Evolutionary conservation across 164 flowering plant species (phyloP).

Genomic region (Platanus orientalis): DNA sequence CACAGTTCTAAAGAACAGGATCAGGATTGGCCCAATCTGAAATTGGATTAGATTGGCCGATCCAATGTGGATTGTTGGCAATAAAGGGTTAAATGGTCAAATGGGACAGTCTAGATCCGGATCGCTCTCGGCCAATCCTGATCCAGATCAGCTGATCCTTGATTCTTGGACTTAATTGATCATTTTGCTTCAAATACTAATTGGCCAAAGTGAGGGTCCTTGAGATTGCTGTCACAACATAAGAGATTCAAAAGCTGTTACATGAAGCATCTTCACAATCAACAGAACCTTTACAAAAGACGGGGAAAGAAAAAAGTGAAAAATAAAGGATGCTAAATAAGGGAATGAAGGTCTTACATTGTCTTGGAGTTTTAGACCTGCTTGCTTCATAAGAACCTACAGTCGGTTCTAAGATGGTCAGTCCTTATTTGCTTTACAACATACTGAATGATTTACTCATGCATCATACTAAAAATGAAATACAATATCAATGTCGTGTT

Average conservation of each 20-base stretch:
- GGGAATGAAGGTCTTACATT: slow-evolving; percentile 39
- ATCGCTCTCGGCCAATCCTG: too few relatives aligned
- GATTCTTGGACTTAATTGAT: too few relatives aligned
- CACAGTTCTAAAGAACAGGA: background rate
- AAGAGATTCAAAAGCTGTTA: background rate
- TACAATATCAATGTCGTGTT: background rate
- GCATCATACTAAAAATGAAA: background rate
- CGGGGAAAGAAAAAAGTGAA: background rate
- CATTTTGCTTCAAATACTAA: too few relatives aligned
- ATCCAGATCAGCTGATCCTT: too few relatives aligned
- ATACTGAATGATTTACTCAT: background rate
- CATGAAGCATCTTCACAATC: background rate
- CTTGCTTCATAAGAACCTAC: slow-evolving; percentile 90
- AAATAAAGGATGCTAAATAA: slow-evolving; percentile 2
- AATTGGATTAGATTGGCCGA: too few relatives aligned
- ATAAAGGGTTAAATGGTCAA: too few relatives aligned
- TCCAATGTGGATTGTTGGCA: too few relatives aligned
- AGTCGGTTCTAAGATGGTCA: slow-evolving; percentile 9
- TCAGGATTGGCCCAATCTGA: background rate
- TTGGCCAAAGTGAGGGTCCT: too few relatives aligned
- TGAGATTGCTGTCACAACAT: too few relatives aligned
- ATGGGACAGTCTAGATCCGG: too few relatives aligned
- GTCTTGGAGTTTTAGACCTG: slow-evolving; percentile 79
- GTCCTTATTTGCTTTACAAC: background rate
- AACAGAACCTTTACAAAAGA: background rate